phyloP scores from a whole-genome alignment of 805 yeast genomes.

The Suhomyces sp. region DNA sequence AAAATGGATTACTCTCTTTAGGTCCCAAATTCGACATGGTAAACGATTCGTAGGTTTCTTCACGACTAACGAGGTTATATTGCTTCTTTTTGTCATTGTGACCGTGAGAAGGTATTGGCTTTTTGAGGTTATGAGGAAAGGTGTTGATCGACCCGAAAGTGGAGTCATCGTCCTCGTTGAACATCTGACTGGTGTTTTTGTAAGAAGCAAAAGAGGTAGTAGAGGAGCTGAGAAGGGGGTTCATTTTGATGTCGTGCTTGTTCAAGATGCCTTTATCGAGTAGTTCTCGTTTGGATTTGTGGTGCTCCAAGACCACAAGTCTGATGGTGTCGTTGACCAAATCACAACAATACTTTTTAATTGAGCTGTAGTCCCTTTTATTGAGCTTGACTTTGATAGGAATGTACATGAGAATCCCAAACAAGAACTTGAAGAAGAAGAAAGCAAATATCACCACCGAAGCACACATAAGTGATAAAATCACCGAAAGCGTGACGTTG shows the following conservation, averaged over 20 bases:
- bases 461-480: conserved; percentile 70
- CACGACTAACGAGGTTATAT: conserved; percentile 4
- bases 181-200: not conserved
- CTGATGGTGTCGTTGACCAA: conserved; percentile 59
- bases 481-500: conserved; percentile 64
- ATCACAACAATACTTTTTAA: conserved; percentile 61
- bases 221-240: conserved; percentile 24
- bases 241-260: conserved; percentile 20
- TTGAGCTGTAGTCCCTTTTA: conserved; percentile 35
- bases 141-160: not conserved
- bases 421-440: conserved; percentile 53
- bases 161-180: conserved; percentile 5
- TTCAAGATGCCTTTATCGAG: conserved; percentile 29
- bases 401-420: conserved; percentile 52
- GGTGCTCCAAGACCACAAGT: conserved; percentile 43
- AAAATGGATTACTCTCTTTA: conserved; percentile 13
- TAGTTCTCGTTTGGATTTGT: conserved; percentile 34
- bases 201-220: conserved; percentile 14
- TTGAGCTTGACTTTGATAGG: conserved; percentile 50
- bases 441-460: conserved; percentile 73
- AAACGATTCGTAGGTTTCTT: conserved; percentile 8
- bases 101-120: conserved; percentile 1
- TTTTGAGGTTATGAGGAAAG: conserved; percentile 2
- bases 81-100: conserved; percentile 18
- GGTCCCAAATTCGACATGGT: conserved; percentile 5